phyloP scores from a whole-genome alignment of 306 rosid genomes.

The Delonix regia region DNA sequence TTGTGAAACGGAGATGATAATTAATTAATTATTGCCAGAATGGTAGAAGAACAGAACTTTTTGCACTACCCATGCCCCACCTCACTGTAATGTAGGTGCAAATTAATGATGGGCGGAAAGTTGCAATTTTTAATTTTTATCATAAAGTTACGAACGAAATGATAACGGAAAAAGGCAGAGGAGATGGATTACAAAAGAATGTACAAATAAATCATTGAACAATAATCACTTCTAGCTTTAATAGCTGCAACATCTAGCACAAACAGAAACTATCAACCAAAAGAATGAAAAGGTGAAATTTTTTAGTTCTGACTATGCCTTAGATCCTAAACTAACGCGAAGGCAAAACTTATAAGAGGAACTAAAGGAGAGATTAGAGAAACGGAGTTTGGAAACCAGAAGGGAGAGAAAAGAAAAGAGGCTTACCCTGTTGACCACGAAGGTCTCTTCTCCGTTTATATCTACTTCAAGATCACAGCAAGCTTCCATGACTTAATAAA shows the following conservation, averaged over 20 bases:
- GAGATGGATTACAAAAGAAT: slow-evolving; percentile 22
- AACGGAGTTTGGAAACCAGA: background rate
- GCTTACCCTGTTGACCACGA: slow-evolving; percentile 63
- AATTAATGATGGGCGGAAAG: slow-evolving; percentile 49
- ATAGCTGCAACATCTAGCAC: slow-evolving; percentile 32
- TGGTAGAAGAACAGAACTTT: slow-evolving; percentile 25
- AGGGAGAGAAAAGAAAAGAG: background rate
- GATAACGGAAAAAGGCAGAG: background rate
- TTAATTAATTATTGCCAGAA: slow-evolving; percentile 39
- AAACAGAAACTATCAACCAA: slow-evolving; percentile 24
- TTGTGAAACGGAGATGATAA: slow-evolving; percentile 36
- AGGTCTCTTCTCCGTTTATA: slow-evolving; percentile 59
- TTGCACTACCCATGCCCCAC: slow-evolving; percentile 51
- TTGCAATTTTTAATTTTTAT: slow-evolving; percentile 11
- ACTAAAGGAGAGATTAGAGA: background rate
- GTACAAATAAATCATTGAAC: slow-evolving; percentile 40
- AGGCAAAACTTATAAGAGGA: background rate
- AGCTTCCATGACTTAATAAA: slow-evolving; percentile 33
- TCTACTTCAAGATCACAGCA: slow-evolving; percentile 61
- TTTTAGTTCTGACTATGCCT: slow-evolving; percentile 8
- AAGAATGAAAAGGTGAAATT: slow-evolving; percentile 25
- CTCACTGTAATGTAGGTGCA: slow-evolving; percentile 55
- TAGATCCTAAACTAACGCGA: slow-evolving; percentile 34
- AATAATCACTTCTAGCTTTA: slow-evolving; percentile 38
- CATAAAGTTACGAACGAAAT: slow-evolving; percentile 33